Conservation (phyloP, 2,329 filamentous ascomycete species). For the Thermothelomyces thermophilus region DNA sequence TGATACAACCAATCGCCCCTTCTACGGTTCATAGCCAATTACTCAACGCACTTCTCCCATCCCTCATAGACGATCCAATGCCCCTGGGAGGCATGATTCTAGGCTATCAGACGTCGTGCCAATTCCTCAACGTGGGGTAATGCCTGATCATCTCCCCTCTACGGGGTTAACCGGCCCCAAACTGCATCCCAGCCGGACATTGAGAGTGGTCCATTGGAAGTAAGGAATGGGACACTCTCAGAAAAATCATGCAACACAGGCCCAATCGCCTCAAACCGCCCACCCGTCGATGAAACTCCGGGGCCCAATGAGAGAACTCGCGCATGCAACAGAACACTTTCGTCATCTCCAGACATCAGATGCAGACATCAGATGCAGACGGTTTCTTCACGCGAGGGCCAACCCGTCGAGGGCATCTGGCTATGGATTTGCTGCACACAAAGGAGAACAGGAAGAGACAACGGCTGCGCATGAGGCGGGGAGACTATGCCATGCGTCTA, state of each 20-base stretch:
- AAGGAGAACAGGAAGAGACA: not conserved
- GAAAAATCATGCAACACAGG: not conserved
- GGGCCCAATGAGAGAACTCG: slow-evolving; percentile 12
- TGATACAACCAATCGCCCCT: no score
- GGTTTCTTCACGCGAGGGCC: no score
- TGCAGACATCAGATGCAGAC: no score
- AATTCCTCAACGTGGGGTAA: not conserved
- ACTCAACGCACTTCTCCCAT: not conserved
- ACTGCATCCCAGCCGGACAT: not conserved
- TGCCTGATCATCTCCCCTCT: not conserved
- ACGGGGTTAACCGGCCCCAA: not conserved
- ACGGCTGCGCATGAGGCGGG: no score
- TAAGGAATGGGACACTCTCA: not conserved
- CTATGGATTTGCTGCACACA: not conserved
- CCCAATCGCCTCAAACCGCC: slow-evolving; percentile 5
- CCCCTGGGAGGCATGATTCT: not conserved
- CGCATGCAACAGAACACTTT: slow-evolving; percentile 8
- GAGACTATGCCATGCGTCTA: slow-evolving; percentile 17
- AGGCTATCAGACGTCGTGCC: not conserved
- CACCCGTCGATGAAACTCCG: not conserved
- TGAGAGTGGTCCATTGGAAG: not conserved
- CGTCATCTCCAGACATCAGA: not conserved
- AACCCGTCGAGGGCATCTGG: no score
- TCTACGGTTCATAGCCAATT: not conserved
- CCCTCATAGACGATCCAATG: not conserved